Evolutionary conservation across 176 grass and related monocot species (phyloP), one percentile per base, ranked within the genome.

Genomic region (Bothriochloa decipiens): DNA sequence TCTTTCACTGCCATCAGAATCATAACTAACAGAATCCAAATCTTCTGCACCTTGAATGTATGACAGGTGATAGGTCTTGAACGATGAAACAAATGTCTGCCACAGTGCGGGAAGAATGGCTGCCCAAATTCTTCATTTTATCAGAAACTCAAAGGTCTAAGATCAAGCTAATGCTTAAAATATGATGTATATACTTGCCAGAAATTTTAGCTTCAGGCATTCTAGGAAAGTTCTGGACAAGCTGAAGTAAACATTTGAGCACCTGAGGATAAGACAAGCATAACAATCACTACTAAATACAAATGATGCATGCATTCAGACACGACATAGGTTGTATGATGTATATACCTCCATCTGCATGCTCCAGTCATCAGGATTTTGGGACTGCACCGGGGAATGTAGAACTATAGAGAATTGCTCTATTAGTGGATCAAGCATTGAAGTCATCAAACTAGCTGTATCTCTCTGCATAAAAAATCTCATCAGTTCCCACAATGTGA

Each of bases 181-280:
- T 57, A 71, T 70, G 47, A 58, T 71, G 22, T 3, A 28, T 49
- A 50, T 67, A 91, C 85, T 91, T 90, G 80, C 96, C 92, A 84
- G 89, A 90, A 68, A 93, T 83, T 86, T 92, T 90, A 36, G 81
- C 67, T 91, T 95, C 93, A n/a, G 87, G 91, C 61, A 93, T 22
- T 45, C 70, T 74, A 76, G 96, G 91, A 86, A 98, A 91, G 80
- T 86, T 93, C 88, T 98, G 96, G 77, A 93, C 86, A 92, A 95
- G 88, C 89, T 98, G 96, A 80, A 98, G 89, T 74, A 98, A 90
- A 80, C 96, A 98, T 91, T 98, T 98, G 35, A 98, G 88, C 70
- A 98, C 96, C 96, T 98, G 85, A 91, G 76, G 64, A 92, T 28
- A 82, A 74, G 63, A 86, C 15, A 87, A 79, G 13, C 35, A 83